phyloP scores from a whole-genome alignment of 2,329 filamentous ascomycete species.

The Nigrospora oryzae region DNA sequence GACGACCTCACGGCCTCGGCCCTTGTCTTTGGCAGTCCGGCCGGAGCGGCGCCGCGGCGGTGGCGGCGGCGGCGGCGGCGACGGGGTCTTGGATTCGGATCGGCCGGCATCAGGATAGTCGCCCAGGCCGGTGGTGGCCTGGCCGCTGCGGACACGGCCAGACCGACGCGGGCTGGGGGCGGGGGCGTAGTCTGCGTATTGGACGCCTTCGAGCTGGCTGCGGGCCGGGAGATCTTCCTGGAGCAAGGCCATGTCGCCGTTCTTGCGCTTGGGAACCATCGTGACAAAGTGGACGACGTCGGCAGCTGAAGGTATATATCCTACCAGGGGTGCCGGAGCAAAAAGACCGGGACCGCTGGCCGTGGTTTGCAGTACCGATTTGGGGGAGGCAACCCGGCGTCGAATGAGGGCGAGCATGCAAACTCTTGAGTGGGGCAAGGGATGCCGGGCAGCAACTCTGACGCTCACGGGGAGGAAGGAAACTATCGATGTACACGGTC shows the following conservation, averaged over 20 bases:
- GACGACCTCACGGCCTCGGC: constrained; percentile 18
- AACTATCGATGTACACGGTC: background rate
- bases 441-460: no score
- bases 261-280: constrained; percentile 31
- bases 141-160: background rate
- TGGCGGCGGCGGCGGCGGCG: background rate
- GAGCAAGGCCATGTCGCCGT: constrained; percentile 11
- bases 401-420: constrained; percentile 11
- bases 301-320: constrained; percentile 7
- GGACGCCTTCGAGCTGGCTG: constrained; percentile 1
- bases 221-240: constrained; percentile 3
- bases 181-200: background rate
- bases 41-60: background rate
- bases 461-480: background rate
- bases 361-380: constrained; percentile 3
- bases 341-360: constrained; percentile 5
- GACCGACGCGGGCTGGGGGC: constrained; percentile 4
- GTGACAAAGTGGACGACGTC: constrained; percentile 1
- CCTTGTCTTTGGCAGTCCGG: background rate
- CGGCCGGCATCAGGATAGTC: background rate
- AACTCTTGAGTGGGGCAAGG: constrained; percentile 1
- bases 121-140: background rate
- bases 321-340: constrained; percentile 5
- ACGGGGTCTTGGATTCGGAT: background rate
- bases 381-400: constrained; percentile 9